phyloP scores from a whole-genome alignment of 768 basidiomycete genomes.

The Tephrocybe sp. region DNA sequence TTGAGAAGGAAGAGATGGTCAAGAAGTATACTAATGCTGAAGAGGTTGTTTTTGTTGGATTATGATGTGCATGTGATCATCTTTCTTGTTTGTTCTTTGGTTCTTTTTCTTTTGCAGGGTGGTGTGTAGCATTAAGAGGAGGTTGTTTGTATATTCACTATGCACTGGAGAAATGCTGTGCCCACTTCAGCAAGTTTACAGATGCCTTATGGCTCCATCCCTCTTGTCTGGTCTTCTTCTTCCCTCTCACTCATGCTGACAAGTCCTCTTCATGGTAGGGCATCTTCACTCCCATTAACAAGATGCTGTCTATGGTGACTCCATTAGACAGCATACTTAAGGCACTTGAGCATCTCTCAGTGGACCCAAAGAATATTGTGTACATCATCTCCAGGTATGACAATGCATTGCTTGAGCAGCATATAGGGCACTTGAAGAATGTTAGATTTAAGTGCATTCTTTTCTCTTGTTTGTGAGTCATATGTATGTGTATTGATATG shows the following conservation, averaged over 20 bases:
- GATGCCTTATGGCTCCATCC: background rate
- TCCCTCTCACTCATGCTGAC: too few species aligned
- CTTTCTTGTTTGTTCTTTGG: too few species aligned
- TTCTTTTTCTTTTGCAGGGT: too few species aligned
- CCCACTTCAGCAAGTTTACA: conserved; percentile 8
- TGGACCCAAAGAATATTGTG: conserved; percentile 87
- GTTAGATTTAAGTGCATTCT: conserved; percentile 66
- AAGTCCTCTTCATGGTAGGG: conserved; percentile 53
- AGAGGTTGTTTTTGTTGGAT: conserved; percentile 91
- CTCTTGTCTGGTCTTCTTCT: too few species aligned
- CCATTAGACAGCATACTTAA: conserved; percentile 75
- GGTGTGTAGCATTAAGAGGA: too few species aligned
- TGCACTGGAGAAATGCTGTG: background rate
- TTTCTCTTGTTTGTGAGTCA: too few species aligned
- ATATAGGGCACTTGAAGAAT: conserved; percentile 79
- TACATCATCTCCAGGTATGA: conserved; percentile 98
- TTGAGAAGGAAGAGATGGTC: conserved; percentile 63
- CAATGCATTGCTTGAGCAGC: conserved; percentile 86
- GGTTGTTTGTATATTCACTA: too few species aligned
- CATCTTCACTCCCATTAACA: conserved; percentile 96
- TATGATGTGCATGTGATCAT: conserved; percentile 71
- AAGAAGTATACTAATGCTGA: conserved; percentile 79
- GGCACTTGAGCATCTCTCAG: conserved; percentile 69
- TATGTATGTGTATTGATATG: too few species aligned
- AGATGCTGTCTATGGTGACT: conserved; percentile 83